Evolutionary conservation across 108 stramenopile species (phyloP), one percentile per base, ranked within the genome.

Genomic region (Parmales sp.): DNA sequence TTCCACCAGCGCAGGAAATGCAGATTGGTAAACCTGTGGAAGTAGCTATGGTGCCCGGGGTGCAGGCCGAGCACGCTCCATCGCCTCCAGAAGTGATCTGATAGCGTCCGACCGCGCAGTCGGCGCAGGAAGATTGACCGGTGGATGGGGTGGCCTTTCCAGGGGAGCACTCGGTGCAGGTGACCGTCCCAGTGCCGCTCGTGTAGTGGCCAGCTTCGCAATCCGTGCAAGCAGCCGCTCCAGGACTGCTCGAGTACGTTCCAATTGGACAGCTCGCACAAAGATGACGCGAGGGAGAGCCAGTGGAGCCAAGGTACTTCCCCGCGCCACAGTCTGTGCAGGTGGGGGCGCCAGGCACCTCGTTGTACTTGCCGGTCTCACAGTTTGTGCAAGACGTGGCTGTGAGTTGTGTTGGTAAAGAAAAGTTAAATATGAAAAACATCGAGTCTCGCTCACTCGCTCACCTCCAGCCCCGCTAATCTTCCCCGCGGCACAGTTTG

Each of bases 181-280:
- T 34, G 28, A 34, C 29, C 3, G 36, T 13, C 13, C 54, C 54
- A 31, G 16, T 34, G 31, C 3, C 31, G 18, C 11, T 13, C 26
- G 54, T 34, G 54, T 60, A 60, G 7, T 60, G 29, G 29, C 54
- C 54, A 9, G 0, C 0, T 4, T 0, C 4, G 26, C 54, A 60
- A 16, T 34, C 29, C 0, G 0, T 34, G 26, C 54, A 60, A 16
- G 54, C n/a, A n/a, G n/a, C n/a, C n/a, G n/a, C n/a, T n/a, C n/a
- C n/a, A n/a, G n/a, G n/a, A n/a, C n/a, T n/a, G n/a, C n/a, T n/a
- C n/a, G n/a, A n/a, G n/a, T n/a, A n/a, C n/a, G n/a, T n/a, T n/a
- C n/a, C n/a, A n/a, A n/a, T n/a, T n/a, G n/a, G 29, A 34, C 54
- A 60, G 31, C n/a, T 60, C n/a, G 54, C 36, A 34, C 54, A 60